Base-by-base conservation (phyloP, 192 early-diverging fungal species). In the Coemansia aciculifera region DNA sequence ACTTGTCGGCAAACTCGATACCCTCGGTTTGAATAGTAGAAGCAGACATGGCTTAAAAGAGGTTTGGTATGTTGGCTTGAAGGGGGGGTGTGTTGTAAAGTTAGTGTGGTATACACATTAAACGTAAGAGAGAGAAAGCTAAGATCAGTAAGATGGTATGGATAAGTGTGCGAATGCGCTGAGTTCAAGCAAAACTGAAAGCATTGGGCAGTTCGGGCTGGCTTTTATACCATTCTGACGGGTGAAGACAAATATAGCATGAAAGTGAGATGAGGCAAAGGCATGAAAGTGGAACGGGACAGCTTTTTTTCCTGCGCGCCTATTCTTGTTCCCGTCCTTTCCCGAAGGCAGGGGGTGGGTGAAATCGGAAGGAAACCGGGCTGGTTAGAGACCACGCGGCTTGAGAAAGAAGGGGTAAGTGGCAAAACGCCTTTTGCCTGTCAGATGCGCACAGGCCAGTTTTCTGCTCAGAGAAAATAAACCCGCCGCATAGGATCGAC, bases 1-100 rank as follows among this genome's bases (percentile, higher is more conserved):
- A 89, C 69, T 91, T 84, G 83, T 15, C 57, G 59, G 66, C 71
- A 64, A 61, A 82, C 44, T 81, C 72, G 60, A 81, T 81, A 67
- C 78, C 78, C 38, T 81, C 78, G 27, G 78, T 79, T 19, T 74
- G 60, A 40, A 71, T 44, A 19, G 46, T 24, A 66, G 78, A 65
- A 19, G 46, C n/a, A 66, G 78, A 65, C 78, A 79, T 79, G 43
- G 49, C 15, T 59, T 24, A 37, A 34, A 42, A 51, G 42, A 69
- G 32, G 29, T 7, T 59, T 57, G 54, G 54, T 31, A 15, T 31
- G 44, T 19, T 19, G 24, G 17, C 19, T n/a, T 7, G 62, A 46
- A 13, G 24, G 24, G 24, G 24, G 24, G 24, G 24, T 27, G 38
- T 51, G 64, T 21, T 17, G 13, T 23, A 39, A 64, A 42, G 43